These are phyloP conservation scores for Holtermanniella nyarrowii DNA, from an alignment of 768 basidiomycete species.

Conservation along the genomic window DNA sequence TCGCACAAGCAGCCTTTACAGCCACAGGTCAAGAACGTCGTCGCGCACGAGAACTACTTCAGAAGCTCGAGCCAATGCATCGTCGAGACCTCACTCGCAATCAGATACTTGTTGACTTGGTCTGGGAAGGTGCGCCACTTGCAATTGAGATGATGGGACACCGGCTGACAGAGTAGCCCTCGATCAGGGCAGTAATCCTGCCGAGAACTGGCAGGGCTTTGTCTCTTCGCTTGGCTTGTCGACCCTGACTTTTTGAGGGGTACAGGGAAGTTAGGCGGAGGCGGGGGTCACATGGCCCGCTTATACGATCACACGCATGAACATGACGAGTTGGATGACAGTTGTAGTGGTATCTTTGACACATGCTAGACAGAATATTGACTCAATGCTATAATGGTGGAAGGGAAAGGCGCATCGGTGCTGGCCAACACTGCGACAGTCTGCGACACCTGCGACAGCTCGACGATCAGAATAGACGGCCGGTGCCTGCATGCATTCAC, in stretches of 20 bases:
- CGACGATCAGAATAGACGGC: no score
- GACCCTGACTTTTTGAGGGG: not conserved
- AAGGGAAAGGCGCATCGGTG: no score
- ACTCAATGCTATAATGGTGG: no score
- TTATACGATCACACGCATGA: no score
- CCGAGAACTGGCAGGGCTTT: not conserved
- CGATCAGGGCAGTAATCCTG: not conserved
- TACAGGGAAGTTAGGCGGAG: no score
- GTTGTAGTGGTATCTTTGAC: no score
- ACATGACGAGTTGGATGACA: no score
- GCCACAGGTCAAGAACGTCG: not conserved
- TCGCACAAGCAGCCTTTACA: not conserved
- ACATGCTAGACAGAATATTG: no score
- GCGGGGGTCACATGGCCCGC: no score
- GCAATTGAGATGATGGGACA: not conserved
- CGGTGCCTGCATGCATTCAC: no score
- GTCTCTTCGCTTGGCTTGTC: not conserved
- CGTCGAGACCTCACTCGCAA: not conserved
- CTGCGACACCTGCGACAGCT: no score
- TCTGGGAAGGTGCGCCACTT: not conserved
- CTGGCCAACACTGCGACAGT: no score
- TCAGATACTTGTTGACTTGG: not conserved
- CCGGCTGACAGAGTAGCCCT: not conserved
- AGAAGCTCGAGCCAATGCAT: not conserved
- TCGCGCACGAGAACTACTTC: not conserved